Base-by-base conservation (phyloP, 2,329 filamentous ascomycete species). In the Phialocephala subalpina region DNA sequence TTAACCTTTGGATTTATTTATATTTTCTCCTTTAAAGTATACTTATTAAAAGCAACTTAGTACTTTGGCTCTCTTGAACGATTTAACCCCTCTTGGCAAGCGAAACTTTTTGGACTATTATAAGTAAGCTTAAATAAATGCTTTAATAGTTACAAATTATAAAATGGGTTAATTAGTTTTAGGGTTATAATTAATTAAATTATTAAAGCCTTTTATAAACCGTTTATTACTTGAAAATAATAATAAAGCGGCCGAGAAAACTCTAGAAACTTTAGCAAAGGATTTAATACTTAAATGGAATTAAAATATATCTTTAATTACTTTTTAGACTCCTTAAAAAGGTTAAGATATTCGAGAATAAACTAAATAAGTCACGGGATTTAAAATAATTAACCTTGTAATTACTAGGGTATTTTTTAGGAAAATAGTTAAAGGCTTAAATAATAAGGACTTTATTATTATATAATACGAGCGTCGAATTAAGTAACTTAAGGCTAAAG, bases 11-110 rank as follows among this genome's bases (percentile, higher is more conserved):
- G n/a, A n/a, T n/a, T n/a, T n/a, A n/a, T n/a, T n/a, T n/a, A n/a
- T n/a, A n/a, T n/a, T n/a, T n/a, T n/a, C n/a, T n/a, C 29, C 33
- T 16, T 14, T 63, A 18, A 63, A 63, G 20, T 16, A 12, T 14
- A 3, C 3, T 22, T 63, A 63, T 20, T 27, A 42, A 12, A 63
- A 63, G 25, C 27, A 53, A 7, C 11, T 63, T 27, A n/a, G 33
- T 35, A 14, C 22, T 40, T 38, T 58, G n/a, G 22, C 5, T 29
- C 18, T 45, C 40, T 29, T 56, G 11, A 62, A 35, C 20, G 49
- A 56, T 62, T 62, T 36, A 25, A 56, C 18, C 5, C 35, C 35
- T n/a, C 2, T n/a, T n/a, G n/a, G n/a, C n/a, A n/a, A n/a, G n/a
- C n/a, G n/a, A n/a, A n/a, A n/a, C n/a, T n/a, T n/a, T n/a, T n/a